Conservation (phyloP, 805 yeast genomes). For the Phaffomyces thermotolerans region DNA sequence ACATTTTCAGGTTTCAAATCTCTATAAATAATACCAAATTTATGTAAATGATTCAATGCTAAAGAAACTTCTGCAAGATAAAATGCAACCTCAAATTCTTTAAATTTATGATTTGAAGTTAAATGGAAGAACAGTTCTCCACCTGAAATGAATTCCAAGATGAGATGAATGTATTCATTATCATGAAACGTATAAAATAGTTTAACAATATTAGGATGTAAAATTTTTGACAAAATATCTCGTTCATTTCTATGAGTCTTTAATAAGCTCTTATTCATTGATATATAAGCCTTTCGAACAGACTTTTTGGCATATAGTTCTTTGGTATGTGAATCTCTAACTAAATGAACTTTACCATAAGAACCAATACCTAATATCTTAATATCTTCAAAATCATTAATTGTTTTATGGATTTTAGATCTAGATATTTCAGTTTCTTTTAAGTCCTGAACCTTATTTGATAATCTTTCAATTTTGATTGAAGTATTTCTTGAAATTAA, state of each 20-base stretch:
- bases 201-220: slow-evolving; percentile 78
- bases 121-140: slow-evolving; percentile 64
- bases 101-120: slow-evolving; percentile 32
- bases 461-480: too few species aligned
- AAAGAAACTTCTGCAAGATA: slow-evolving; percentile 76
- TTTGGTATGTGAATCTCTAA: slow-evolving; percentile 52
- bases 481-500: too few species aligned
- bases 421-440: slow-evolving; percentile 9
- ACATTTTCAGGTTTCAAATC: slow-evolving; percentile 91
- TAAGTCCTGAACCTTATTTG: slow-evolving; percentile 3
- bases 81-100: slow-evolving; percentile 64
- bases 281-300: slow-evolving; percentile 70
- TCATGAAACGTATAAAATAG: slow-evolving; percentile 83
- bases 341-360: slow-evolving; percentile 80
- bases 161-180: slow-evolving; percentile 59
- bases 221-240: slow-evolving; percentile 59
- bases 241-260: slow-evolving; percentile 76
- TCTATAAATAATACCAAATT: slow-evolving; percentile 75
- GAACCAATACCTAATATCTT: slow-evolving; percentile 81
- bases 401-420: slow-evolving; percentile 9
- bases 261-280: slow-evolving; percentile 43
- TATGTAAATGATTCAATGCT: slow-evolving; percentile 70
- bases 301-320: slow-evolving; percentile 82
- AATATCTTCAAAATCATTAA: slow-evolving; percentile 58
- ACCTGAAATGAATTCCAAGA: slow-evolving; percentile 81